Base-by-base conservation (phyloP, 1,284 basidiomycete species). In the Moesziomyces aphidis region DNA sequence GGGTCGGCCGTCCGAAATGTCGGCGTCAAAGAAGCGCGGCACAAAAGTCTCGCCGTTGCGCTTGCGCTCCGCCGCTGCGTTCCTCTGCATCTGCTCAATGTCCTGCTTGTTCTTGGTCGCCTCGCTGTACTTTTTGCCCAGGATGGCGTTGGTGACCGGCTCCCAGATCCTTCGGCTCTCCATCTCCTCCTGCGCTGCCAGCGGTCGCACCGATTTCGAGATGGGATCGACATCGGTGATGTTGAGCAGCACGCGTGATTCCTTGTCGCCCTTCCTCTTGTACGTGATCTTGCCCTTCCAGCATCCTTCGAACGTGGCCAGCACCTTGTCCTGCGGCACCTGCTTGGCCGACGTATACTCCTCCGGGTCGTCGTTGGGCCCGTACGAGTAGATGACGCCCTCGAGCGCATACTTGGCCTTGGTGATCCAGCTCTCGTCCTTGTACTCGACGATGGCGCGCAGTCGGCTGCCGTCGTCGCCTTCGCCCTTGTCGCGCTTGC, bases 381-480 rank as follows among this genome's bases (percentile, higher is more conserved):
- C 87, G 72, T 93, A 93, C 15, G 90, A 89, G 86, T 96, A 94
- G 57, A 99, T 90, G 48, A 96, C 91, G 50, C 95, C 96, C 79
- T 98, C 96, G 13, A 94, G 79, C 34, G 91, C 87, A 87, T 93
- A 98, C 68, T 93, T 91, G 6, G 96, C 91, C 78, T 89, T 91
- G 50, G 94, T 92, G 48, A 99, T 88, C 96, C 96, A 99, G 11
- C 93, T 93, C 92, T 99, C 95, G 81, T 99, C 96, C 86, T 95
- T 95, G 87, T 97, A 98, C 79, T 96, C 94, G 61, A 97, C 89
- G 64, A 99, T 89, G 8, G 93, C 88, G 57, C 95, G 88, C 78
- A 94, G 89, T 77, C 89, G 89, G 49, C 70, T 51, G 6, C 78
- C 76, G 49, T 76, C 69, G 47, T 78, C 73, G 24, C 58, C 60